Evolutionary conservation across 202 grass and related monocot genomes (phyloP).

Genomic region (Panicum hallii): DNA sequence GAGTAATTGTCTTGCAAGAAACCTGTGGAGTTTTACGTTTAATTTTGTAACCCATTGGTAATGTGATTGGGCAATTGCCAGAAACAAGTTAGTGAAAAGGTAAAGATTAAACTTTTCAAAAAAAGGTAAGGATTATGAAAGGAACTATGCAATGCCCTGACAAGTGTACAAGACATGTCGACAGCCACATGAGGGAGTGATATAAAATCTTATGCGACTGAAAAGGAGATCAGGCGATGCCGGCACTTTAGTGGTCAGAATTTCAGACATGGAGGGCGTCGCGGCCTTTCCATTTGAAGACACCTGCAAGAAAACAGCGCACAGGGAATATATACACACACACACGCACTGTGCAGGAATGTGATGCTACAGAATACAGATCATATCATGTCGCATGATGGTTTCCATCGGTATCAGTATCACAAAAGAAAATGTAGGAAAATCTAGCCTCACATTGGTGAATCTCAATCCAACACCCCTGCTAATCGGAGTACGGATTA

Average conservation of each 20-base stretch:
- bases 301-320: constrained; percentile 12
- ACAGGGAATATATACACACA: constrained; percentile 2
- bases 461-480: not conserved
- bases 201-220: constrained; percentile 5
- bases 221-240: not conserved
- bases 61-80: not conserved
- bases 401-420: not conserved
- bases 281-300: constrained; percentile 6
- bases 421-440: not conserved
- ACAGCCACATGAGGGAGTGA: not conserved
- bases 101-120: not conserved
- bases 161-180: not conserved
- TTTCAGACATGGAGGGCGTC: constrained; percentile 19
- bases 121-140: not conserved
- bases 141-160: not conserved
- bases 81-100: not conserved
- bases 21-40: not conserved
- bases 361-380: constrained; percentile 32
- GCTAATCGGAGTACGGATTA: too few relatives aligned
- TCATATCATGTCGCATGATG: not conserved
- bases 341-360: constrained; percentile 1
- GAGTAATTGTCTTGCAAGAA: constrained; percentile 26
- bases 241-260: not conserved
- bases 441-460: not conserved
- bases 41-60: not conserved